phyloP scores from a whole-genome alignment of 257 asterid genomes.

The Fraxinus cuspidata region DNA sequence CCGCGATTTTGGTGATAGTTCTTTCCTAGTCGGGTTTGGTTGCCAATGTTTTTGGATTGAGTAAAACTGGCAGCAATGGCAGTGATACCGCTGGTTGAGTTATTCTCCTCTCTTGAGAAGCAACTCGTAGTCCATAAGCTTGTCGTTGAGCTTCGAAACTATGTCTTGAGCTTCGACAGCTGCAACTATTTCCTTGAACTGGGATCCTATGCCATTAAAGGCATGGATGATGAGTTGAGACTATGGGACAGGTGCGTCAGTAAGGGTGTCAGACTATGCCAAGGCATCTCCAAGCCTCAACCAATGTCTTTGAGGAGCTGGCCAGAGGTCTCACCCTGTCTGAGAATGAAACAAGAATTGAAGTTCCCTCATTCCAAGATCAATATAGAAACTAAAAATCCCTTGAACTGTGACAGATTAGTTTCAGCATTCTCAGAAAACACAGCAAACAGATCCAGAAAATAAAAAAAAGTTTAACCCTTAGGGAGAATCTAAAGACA shows the following conservation, averaged over 20 bases:
- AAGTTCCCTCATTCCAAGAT: background rate
- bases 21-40: background rate
- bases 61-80: too few relatives aligned
- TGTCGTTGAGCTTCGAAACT: too few relatives aligned
- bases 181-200: too few relatives aligned
- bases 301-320: background rate
- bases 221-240: too few relatives aligned
- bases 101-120: too few relatives aligned
- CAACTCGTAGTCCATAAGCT: too few relatives aligned
- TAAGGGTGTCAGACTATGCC: too few relatives aligned
- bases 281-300: background rate
- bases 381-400: background rate
- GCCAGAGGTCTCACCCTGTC: background rate
- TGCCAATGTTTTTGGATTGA: too few relatives aligned
- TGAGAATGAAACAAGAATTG: background rate
- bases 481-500: background rate
- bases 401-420: background rate
- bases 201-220: too few relatives aligned
- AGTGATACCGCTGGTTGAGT: too few relatives aligned
- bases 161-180: too few relatives aligned
- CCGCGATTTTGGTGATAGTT: background rate
- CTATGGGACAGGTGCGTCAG: too few relatives aligned
- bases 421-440: background rate
- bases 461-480: background rate
- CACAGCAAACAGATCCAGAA: background rate